A percentile compares a stretch with the other conserved stretches of the same genome.
Evolutionary conservation across 768 basidiomycete genomes (phyloP).

Genomic region (Suillus occidentalis): DNA sequence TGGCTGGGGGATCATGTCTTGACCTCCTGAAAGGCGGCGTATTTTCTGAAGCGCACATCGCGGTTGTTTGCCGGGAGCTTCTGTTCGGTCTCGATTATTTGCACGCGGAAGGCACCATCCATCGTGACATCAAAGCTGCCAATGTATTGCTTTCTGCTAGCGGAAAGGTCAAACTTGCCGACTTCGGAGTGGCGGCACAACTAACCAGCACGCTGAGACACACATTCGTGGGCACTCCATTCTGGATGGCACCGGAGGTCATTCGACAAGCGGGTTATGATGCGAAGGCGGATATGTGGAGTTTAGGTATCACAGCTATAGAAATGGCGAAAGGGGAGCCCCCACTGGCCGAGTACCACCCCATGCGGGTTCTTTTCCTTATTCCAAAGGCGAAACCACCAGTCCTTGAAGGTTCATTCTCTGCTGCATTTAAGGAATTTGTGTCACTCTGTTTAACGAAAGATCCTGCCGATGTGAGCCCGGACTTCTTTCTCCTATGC

Average conservation of each 20-base stretch:
- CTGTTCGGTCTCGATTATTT: constrained; percentile 93
- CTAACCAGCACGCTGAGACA: constrained; percentile 92
- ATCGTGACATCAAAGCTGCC: constrained; percentile 98
- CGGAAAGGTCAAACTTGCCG: constrained; percentile 95
- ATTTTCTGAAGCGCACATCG: constrained; percentile 93
- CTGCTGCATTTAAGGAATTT: constrained; percentile 89
- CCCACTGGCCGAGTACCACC: constrained; percentile 94
- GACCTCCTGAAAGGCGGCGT: constrained; percentile 91
- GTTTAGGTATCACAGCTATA: constrained; percentile 95
- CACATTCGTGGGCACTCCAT: constrained; percentile 96
- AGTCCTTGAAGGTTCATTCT: constrained; percentile 83
- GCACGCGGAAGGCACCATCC: constrained; percentile 94
- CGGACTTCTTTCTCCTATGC: neutral
- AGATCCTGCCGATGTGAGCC: constrained; percentile 73
- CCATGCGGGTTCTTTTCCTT: constrained; percentile 96
- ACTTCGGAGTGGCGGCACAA: constrained; percentile 98
- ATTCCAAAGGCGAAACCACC: constrained; percentile 98
- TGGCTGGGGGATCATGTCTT: constrained; percentile 97
- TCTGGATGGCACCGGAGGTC: constrained; percentile 99
- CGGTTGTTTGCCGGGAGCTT: constrained; percentile 91
- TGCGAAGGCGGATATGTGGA: constrained; percentile 96
- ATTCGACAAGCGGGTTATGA: constrained; percentile 98
- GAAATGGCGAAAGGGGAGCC: constrained; percentile 99
- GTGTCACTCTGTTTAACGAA: constrained; percentile 89
- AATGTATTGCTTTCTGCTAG: constrained; percentile 89